Evolutionary conservation across 345 rosid species (phyloP).

Genomic region (Eutrema yunnanense): DNA sequence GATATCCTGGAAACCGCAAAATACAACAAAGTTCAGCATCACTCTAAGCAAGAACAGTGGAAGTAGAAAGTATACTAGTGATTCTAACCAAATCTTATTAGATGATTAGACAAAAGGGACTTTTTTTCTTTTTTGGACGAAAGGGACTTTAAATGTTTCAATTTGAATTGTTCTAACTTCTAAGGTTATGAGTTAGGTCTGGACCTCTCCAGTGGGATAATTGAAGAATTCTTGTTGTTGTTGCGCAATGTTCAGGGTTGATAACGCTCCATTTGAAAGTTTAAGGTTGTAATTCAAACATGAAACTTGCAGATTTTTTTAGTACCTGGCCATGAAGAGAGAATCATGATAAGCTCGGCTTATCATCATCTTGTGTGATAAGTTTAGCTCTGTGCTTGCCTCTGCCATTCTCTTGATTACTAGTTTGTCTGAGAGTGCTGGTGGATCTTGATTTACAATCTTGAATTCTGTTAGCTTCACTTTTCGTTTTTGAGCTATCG

Average conservation of each 20-base stretch:
- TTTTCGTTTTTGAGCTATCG: constrained; percentile 58
- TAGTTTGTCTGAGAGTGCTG: constrained; percentile 64
- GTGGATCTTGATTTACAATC: constrained; percentile 93
- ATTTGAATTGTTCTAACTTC: not conserved
- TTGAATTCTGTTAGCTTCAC: constrained; percentile 69
- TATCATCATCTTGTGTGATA: constrained; percentile 73
- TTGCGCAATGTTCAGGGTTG: not conserved
- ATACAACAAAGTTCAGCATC: not conserved
- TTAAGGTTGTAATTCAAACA: not conserved
- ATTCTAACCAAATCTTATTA: not conserved
- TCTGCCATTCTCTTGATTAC: constrained; percentile 61
- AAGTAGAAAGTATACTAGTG: not conserved
- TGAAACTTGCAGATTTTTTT: not conserved
- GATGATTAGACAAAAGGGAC: not conserved
- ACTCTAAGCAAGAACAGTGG: not conserved
- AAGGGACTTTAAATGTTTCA: not conserved
- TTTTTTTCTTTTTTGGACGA: not conserved
- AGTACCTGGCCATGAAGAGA: constrained; percentile 92
- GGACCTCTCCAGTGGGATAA: not conserved
- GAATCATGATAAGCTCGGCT: constrained; percentile 99
- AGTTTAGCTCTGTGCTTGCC: constrained; percentile 62
- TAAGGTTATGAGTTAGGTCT: not conserved
- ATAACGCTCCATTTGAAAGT: not conserved
- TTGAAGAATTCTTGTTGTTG: not conserved
- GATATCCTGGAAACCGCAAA: constrained; percentile 50